Evolutionary conservation across 176 grass and related monocot species (phyloP).

Genomic region (Carex scoparia): DNA sequence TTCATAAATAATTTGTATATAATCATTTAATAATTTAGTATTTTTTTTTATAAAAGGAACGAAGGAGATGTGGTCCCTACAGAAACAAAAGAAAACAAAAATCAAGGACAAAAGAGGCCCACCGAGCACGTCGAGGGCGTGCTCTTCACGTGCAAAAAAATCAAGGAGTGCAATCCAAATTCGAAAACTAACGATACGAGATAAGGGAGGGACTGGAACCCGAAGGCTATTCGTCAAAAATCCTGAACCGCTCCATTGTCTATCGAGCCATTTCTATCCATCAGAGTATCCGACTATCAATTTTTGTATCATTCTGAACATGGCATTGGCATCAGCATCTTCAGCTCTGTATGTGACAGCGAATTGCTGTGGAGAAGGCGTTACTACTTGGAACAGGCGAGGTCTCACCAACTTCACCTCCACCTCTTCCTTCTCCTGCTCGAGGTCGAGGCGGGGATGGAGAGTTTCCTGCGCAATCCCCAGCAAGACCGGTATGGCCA

Average conservation of each 20-base stretch:
- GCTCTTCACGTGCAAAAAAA: no score
- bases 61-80: no score
- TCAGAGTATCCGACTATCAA: not conserved
- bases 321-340: not conserved
- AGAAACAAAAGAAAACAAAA: no score
- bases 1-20: not conserved
- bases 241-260: not conserved
- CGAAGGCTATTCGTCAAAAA: not conserved
- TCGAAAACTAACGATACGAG: not conserved
- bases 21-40: not conserved
- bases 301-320: not conserved
- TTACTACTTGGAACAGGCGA: not conserved
- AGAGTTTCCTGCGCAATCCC: not conserved
- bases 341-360: not conserved
- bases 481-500: not conserved
- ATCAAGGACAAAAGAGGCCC: no score
- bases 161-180: no score
- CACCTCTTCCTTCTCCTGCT: not conserved
- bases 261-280: not conserved
- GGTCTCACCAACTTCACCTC: not conserved
- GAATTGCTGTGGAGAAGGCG: not conserved
- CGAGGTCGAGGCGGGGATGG: not conserved
- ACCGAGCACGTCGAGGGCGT: no score
- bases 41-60: no score
- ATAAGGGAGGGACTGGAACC: not conserved